A percentile compares a stretch with the other conserved stretches of the same genome.
phyloP scores from a whole-genome alignment of 495 filamentous ascomycete species.

The Neurospora sp. region DNA sequence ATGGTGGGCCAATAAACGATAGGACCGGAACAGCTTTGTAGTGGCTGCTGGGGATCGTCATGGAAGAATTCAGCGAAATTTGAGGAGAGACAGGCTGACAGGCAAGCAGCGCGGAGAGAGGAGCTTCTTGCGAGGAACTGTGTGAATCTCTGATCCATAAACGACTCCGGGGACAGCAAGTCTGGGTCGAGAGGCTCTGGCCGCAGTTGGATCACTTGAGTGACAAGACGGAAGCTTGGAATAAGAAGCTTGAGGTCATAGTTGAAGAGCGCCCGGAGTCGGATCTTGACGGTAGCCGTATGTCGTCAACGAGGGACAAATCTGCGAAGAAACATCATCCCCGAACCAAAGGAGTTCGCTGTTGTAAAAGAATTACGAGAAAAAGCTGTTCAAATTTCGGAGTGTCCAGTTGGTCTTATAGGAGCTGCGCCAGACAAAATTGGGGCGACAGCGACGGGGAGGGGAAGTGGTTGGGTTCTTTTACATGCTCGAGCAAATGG shows the following conservation, averaged over 20 bases:
- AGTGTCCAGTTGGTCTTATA: background rate
- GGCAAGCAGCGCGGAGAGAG: background rate
- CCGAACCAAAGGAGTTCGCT: fast-evolving
- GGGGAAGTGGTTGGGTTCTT: background rate
- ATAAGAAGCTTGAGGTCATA: background rate
- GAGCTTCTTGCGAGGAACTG: background rate
- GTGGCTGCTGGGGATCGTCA: background rate
- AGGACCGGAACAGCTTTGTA: background rate
- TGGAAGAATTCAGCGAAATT: background rate
- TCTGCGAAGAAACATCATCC: background rate
- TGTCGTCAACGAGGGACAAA: background rate
- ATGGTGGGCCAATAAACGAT: no score
- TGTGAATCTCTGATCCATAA: background rate
- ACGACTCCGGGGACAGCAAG: background rate
- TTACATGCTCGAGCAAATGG: background rate
- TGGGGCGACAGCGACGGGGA: background rate
- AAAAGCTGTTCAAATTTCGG: background rate
- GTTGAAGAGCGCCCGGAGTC: background rate
- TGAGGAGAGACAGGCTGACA: background rate
- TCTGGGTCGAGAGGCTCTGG: background rate
- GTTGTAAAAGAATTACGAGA: fast-evolving
- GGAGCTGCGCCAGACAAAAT: background rate
- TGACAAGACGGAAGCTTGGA: background rate
- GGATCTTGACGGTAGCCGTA: background rate
- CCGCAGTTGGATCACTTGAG: background rate